phyloP scores from a whole-genome alignment of 805 yeast genomes.

The Schizosaccharomyces japonicus region DNA sequence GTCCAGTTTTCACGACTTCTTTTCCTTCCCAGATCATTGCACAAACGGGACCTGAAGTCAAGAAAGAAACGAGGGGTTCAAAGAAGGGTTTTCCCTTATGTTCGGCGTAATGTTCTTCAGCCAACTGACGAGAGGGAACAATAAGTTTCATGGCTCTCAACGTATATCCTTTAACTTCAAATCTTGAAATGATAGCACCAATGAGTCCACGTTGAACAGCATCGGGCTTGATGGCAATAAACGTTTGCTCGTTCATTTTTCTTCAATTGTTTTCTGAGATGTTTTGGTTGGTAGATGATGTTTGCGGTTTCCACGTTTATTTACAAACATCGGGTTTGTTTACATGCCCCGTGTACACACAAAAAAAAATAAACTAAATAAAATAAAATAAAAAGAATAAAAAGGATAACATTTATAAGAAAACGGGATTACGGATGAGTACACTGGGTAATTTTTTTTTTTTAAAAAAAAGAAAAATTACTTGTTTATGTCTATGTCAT shows the following conservation, averaged over 20 bases:
- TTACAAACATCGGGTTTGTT: too few species aligned
- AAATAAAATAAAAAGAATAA: too few species aligned
- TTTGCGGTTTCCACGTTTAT: too few species aligned
- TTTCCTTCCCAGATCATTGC: slow-evolving; percentile 99
- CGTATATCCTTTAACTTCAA: slow-evolving; percentile 87
- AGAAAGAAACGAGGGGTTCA: slow-evolving; percentile 81
- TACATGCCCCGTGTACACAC: too few species aligned
- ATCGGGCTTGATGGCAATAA: slow-evolving; percentile 49
- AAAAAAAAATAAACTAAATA: too few species aligned
- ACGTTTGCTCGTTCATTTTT: slow-evolving; percentile 18
- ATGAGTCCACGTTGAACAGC: slow-evolving; percentile 98
- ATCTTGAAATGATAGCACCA: slow-evolving; percentile 71
- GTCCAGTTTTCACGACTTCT: slow-evolving; percentile 96
- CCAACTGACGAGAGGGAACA: slow-evolving; percentile 62
- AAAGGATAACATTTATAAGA: too few species aligned
- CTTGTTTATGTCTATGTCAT: too few species aligned
- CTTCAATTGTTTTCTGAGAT: too few species aligned
- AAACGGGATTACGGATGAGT: too few species aligned
- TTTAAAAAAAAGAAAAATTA: too few species aligned
- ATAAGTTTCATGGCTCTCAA: slow-evolving; percentile 85
- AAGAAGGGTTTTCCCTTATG: slow-evolving; percentile 1
- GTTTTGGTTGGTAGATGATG: too few species aligned
- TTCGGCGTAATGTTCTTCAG: slow-evolving; percentile 86
- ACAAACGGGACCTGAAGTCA: slow-evolving; percentile 94
- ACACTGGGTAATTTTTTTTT: too few species aligned